phyloP scores from a whole-genome alignment of 148 eudicot species.

The Mesembryanthemum crystallinum region DNA sequence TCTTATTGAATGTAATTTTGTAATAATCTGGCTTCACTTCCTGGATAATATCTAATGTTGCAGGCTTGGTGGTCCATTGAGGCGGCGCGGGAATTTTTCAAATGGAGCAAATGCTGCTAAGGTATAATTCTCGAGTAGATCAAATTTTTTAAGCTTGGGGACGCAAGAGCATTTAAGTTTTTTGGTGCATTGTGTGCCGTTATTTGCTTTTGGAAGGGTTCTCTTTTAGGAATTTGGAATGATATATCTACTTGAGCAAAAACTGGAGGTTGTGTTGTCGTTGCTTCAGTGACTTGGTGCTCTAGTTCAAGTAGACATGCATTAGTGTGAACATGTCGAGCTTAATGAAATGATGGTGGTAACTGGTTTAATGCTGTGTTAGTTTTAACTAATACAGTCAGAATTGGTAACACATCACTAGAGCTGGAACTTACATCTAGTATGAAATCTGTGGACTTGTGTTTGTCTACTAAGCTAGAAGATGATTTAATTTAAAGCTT shows the following conservation, averaged over 20 bases:
- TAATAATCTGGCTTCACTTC: conserved; percentile 20
- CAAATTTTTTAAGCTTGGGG: not conserved
- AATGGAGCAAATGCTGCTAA: conserved; percentile 18
- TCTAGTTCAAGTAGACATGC: not conserved
- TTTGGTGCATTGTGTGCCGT: not conserved
- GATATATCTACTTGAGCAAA: not conserved
- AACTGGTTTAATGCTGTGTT: no score
- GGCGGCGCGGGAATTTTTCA: conserved; percentile 29
- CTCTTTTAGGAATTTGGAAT: not conserved
- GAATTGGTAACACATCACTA: no score
- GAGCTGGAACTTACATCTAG: no score
- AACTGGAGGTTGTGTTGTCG: no score
- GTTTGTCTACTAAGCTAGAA: not conserved
- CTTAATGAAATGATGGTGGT: no score
- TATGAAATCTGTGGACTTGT: not conserved
- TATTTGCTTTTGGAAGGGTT: not conserved
- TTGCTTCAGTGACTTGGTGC: not conserved
- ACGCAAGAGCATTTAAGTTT: not conserved
- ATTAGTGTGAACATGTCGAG: no score
- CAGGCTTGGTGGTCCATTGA: conserved; percentile 54
- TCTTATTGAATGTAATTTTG: not conserved
- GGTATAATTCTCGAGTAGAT: conserved; percentile 10
- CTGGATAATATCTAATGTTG: conserved; percentile 30
- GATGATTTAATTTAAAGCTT: conserved; percentile 2
- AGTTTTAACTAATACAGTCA: no score